Conservation (phyloP, 257 asterid species). For the Fraxinus pennsylvanica region DNA sequence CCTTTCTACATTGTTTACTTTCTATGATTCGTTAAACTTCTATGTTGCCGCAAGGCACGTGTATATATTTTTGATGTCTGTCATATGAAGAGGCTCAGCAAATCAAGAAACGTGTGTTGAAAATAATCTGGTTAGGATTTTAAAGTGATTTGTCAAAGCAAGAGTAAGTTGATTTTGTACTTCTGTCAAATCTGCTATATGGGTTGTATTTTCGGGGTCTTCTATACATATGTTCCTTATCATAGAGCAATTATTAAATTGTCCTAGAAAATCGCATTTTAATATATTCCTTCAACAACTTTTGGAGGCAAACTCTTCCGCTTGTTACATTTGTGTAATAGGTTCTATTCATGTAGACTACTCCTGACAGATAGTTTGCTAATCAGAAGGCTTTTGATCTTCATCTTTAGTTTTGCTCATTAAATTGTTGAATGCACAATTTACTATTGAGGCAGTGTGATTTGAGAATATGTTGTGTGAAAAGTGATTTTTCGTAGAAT, state of each 20-base stretch:
- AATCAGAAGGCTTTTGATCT: neutral
- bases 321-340: neutral
- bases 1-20: conserved; percentile 5
- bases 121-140: conserved; percentile 1
- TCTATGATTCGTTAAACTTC: conserved; percentile 10
- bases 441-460: neutral
- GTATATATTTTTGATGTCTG: neutral
- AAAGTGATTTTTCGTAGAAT: too few species aligned
- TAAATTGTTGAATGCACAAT: neutral
- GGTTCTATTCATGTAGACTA: neutral
- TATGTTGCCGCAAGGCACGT: neutral
- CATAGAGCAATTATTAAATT: neutral
- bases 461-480: too few species aligned
- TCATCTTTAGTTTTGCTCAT: neutral
- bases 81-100: neutral
- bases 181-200: neutral
- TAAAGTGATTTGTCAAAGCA: neutral
- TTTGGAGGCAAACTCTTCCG: neutral
- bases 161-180: neutral
- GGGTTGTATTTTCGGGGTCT: neutral
- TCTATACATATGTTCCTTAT: neutral
- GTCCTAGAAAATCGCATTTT: neutral
- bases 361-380: neutral
- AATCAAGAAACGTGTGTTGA: neutral
- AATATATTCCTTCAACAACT: neutral